Base-by-base conservation (phyloP, 2,329 filamentous ascomycete species). In the Fusarium buharicum region DNA sequence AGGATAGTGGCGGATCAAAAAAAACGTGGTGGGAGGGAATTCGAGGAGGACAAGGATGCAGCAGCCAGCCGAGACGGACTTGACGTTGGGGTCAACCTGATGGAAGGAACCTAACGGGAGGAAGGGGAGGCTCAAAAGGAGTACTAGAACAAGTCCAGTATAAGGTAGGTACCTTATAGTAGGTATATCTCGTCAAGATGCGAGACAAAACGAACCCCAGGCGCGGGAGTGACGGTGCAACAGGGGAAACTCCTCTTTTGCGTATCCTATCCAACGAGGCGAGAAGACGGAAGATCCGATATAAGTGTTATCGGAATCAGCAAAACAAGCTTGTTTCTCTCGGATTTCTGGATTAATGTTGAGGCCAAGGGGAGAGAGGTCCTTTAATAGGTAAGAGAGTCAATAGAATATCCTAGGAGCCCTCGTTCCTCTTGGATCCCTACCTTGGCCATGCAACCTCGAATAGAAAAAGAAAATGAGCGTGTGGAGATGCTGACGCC, bases 211-310 rank as follows among this genome's bases (percentile, higher is more conserved):
- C 28, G 36, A 57, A 55, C 53, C 44, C 64, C 38, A 65, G 58
- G 62, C 57, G 55, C 60, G 68, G 66, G 59, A 69, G 61, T 56
- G 61, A 65, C 54, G 64, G 68, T 70, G 68, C 41, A 70, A 61
- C 67, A 52, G 44, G 36, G 47, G 51, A 45, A 45, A 31, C 33
- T 31, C 38, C 44, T 11, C 31, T 39, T 56, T 60, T 68, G 61
- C 56, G 67, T 69, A 41, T 55, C 46, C 59, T 55, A 66, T 55
- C 43, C 59, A 55, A 68, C 52, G 64, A 55, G 49, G 50, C 48
- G 55, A 53, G 31, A 46, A 40, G 39, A 59, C 54, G 55, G 49
- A 44, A 59, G 31, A 60, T 53, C 33, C 7, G 54, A 48, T 43
- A 36, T 20, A 44, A 17, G 22, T 24, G 22, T 24, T 24, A 5